A percentile compares a stretch with the other conserved stretches of the same genome.
phyloP scores from a whole-genome alignment of 2,329 filamentous ascomycete species.

The Cordyceps fumosorosea region DNA sequence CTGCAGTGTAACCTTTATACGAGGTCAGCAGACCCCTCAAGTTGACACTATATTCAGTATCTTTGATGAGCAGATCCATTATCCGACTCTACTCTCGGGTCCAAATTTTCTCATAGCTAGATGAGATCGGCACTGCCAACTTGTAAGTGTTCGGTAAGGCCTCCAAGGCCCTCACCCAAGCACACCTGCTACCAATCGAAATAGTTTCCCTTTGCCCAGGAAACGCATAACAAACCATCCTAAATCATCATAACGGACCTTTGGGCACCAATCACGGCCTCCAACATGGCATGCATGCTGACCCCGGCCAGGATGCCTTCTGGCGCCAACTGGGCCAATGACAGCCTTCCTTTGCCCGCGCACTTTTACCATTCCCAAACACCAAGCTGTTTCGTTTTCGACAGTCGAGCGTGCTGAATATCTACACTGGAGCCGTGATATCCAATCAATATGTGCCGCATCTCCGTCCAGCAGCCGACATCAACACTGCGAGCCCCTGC shows the following conservation, averaged over 20 bases:
- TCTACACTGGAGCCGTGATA: background rate
- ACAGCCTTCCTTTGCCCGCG: background rate
- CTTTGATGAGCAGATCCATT: no score
- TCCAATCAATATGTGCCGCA: background rate
- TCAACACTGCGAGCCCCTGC: background rate
- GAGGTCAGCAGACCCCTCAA: background rate
- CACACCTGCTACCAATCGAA: background rate
- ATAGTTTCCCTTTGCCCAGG: background rate
- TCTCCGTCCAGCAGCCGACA: background rate
- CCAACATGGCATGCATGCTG: background rate
- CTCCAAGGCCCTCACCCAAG: no score
- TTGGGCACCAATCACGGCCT: background rate
- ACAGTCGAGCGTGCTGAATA: background rate
- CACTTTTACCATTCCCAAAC: background rate
- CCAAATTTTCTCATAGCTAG: no score
- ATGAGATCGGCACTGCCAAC: no score
- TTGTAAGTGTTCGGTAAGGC: background rate
- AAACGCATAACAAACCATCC: background rate
- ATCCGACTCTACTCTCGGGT: no score
- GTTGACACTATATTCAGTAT: no score
- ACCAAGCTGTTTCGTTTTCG: conserved; percentile 8
- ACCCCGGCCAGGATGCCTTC: background rate
- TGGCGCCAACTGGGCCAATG: conserved; percentile 4
- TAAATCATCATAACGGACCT: background rate
- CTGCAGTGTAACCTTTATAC: background rate